These are phyloP conservation scores for Exophiala mesophila DNA, from an alignment of 2,329 filamentous ascomycete genomes.

Conservation along the genomic window DNA sequence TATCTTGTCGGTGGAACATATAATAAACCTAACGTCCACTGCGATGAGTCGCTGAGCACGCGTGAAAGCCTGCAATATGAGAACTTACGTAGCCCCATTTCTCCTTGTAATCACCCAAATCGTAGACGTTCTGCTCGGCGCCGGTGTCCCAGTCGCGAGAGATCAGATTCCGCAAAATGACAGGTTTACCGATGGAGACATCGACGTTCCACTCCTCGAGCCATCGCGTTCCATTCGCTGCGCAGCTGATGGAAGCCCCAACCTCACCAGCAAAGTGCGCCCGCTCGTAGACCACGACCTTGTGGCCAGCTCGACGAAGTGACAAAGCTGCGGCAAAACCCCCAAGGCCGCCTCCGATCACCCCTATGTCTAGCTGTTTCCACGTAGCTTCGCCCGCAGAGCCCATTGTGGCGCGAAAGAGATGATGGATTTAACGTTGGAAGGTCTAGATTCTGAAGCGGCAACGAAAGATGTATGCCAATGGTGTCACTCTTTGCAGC, in stretches of 20 bases:
- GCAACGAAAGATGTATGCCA: too few species aligned
- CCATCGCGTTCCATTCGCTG: constrained; percentile 28
- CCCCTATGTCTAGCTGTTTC: constrained; percentile 3
- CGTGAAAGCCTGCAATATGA: neutral
- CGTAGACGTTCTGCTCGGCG: constrained; percentile 23
- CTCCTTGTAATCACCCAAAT: constrained; percentile 27
- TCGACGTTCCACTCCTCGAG: constrained; percentile 25
- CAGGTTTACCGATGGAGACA: constrained; percentile 17
- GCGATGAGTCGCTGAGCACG: neutral
- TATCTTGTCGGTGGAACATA: constrained; percentile 35
- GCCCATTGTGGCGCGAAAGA: neutral
- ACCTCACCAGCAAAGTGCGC: constrained; percentile 28
- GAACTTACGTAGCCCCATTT: constrained; percentile 14
- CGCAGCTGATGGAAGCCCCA: constrained; percentile 28
- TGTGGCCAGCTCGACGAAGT: constrained; percentile 29
- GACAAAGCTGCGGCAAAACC: constrained; percentile 30
- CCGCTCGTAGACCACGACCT: constrained; percentile 29
- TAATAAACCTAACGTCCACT: constrained; percentile 17
- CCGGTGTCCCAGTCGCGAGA: constrained; percentile 28
- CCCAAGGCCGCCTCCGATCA: constrained; percentile 31
- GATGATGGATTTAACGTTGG: too few species aligned
- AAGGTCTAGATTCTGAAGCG: too few species aligned
- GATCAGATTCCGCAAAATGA: constrained; percentile 28
- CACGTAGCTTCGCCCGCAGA: neutral
- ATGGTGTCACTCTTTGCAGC: too few species aligned